These are phyloP conservation scores for Erigeron canadensis DNA, from an alignment of 129 eudicot genomes.

Conservation along the genomic window DNA sequence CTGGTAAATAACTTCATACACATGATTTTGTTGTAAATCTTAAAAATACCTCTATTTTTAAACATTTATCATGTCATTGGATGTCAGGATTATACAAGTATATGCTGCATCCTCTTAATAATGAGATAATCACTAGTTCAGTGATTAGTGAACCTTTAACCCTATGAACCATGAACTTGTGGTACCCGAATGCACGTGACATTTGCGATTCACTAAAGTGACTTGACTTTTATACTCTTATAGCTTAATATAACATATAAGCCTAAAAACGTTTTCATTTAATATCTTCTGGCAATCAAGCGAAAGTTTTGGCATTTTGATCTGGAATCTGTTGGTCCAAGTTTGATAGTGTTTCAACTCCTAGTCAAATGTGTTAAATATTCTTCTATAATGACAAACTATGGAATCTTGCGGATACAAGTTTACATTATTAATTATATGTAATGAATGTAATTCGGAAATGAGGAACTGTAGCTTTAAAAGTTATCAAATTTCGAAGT, in stretches of 20 bases:
- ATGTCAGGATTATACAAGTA: not conserved
- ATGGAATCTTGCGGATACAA: no score
- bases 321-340: not conserved
- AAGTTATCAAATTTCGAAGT: not conserved
- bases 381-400: not conserved
- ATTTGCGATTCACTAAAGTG: not conserved
- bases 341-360: not conserved
- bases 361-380: not conserved
- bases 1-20: not conserved
- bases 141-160: not conserved
- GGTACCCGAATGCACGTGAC: not conserved
- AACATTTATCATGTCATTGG: not conserved
- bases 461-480: not conserved
- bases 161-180: not conserved
- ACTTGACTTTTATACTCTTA: not conserved
- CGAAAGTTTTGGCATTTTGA: not conserved
- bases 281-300: not conserved
- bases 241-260: not conserved
- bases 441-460: no score
- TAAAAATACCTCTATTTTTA: not conserved
- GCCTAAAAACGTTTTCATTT: not conserved
- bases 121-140: not conserved
- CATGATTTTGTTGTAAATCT: not conserved
- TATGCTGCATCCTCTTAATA: not conserved
- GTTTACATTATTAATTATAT: not conserved